Evolutionary conservation across 768 basidiomycete genomes (phyloP).

Genomic region (Mycena floridula): DNA sequence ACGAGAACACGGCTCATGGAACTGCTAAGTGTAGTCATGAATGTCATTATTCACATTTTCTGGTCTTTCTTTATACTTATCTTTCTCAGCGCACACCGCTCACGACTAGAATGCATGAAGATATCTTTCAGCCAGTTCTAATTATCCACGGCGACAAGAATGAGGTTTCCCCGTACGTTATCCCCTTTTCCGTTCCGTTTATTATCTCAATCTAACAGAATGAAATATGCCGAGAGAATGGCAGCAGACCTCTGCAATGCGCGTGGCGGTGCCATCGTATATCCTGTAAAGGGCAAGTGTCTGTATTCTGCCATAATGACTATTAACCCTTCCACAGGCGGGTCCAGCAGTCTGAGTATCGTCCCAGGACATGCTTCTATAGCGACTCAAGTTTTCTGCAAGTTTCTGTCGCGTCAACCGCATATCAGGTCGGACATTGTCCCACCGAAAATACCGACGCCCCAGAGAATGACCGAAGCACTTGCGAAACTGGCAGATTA

Average conservation of each 20-base stretch:
- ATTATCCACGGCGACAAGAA: no score
- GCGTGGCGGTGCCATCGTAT: slow-evolving; percentile 43
- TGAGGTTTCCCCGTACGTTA: slow-evolving; percentile 50
- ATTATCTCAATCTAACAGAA: slow-evolving; percentile 35
- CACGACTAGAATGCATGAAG: slow-evolving; percentile 37
- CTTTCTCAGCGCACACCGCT: slow-evolving; percentile 48
- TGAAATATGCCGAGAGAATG: slow-evolving; percentile 55
- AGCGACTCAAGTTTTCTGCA: slow-evolving; percentile 55
- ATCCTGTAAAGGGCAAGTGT: slow-evolving; percentile 54
- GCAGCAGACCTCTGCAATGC: slow-evolving; percentile 42
- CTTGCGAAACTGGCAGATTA: slow-evolving; percentile 48
- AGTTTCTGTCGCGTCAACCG: slow-evolving; percentile 55
- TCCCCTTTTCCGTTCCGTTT: not conserved
- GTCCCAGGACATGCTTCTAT: slow-evolving; percentile 51
- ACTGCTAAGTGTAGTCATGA: slow-evolving; percentile 48
- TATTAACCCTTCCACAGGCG: slow-evolving; percentile 32
- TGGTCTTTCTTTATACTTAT: slow-evolving; percentile 3
- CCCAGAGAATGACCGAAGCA: slow-evolving; percentile 50
- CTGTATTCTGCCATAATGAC: not conserved
- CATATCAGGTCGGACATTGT: slow-evolving; percentile 41
- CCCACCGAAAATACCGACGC: slow-evolving; percentile 24
- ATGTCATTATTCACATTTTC: slow-evolving; percentile 34
- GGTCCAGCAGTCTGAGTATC: slow-evolving; percentile 47
- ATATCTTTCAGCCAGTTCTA: slow-evolving; percentile 57
- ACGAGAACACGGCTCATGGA: slow-evolving; percentile 47